Conservation (phyloP, 345 rosid genomes). For the Rhodomyrtus tomentosa region DNA sequence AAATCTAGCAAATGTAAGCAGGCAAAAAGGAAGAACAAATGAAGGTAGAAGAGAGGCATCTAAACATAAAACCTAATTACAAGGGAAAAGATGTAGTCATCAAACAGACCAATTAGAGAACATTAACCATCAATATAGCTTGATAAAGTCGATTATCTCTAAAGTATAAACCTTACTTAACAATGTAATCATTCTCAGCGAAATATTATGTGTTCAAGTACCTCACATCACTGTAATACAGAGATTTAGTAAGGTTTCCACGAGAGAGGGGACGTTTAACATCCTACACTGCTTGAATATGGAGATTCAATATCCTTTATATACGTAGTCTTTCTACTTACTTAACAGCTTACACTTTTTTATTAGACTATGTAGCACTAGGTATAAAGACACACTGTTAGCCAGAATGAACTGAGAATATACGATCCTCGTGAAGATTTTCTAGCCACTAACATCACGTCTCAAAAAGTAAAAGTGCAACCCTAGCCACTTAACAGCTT, state of each 20-base stretch:
- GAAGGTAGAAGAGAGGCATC: neutral
- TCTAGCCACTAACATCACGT: neutral
- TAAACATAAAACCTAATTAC: neutral
- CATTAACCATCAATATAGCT: no score
- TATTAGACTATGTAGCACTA: neutral
- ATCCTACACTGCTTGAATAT: neutral
- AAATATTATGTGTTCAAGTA: no score
- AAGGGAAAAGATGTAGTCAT: neutral
- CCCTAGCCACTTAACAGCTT: no score
- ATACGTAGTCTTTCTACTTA: neutral
- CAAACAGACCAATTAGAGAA: neutral
- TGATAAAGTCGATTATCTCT: no score
- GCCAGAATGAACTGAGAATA: neutral
- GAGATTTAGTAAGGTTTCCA: neutral
- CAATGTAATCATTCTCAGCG: no score
- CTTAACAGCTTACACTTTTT: neutral
- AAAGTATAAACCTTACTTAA: no score
- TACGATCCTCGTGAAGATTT: neutral
- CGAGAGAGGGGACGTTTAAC: neutral
- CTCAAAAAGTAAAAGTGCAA: neutral
- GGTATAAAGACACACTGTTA: neutral
- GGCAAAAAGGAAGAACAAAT: neutral
- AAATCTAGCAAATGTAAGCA: neutral
- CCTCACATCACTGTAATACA: no score
- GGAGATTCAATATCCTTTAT: neutral